Evolutionary conservation across 371 early-diverging fungal species (phyloP).

Genomic region (Choanephora cucurbitarum): DNA sequence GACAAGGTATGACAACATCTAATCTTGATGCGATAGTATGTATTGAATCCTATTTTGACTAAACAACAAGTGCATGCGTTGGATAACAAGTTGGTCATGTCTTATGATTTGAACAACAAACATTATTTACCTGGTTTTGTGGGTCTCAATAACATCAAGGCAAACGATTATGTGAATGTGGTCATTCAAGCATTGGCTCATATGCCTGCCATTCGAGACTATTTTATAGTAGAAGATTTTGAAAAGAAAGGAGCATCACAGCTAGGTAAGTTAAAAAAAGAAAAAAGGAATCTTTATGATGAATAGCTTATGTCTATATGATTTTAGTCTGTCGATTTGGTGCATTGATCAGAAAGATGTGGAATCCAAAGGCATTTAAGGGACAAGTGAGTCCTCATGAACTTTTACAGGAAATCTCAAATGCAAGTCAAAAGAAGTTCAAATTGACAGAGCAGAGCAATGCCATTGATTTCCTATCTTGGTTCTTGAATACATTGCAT

Average conservation of each 20-base stretch:
- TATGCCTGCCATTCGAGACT: constrained; percentile 85
- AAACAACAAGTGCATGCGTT: constrained; percentile 67
- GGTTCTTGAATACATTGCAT: constrained; percentile 94
- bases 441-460: constrained; percentile 83
- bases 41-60: constrained; percentile 83
- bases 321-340: constrained; percentile 73
- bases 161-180: constrained; percentile 96
- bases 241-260: constrained; percentile 59
- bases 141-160: constrained; percentile 94
- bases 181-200: constrained; percentile 91
- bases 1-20: too few relatives aligned
- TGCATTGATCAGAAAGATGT: constrained; percentile 85
- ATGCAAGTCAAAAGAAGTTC: constrained; percentile 82
- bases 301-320: background rate
- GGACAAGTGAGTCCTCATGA: constrained; percentile 98
- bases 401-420: constrained; percentile 88
- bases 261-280: constrained; percentile 31
- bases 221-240: constrained; percentile 73
- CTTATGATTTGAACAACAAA: constrained; percentile 87
- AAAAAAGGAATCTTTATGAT: too few relatives aligned
- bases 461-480: constrained; percentile 88
- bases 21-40: constrained; percentile 58
- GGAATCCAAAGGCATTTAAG: constrained; percentile 94
- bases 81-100: constrained; percentile 61
- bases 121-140: constrained; percentile 91